Evolutionary conservation across 306 rosid genomes (phyloP).

Genomic region (Vigna trinervia): DNA sequence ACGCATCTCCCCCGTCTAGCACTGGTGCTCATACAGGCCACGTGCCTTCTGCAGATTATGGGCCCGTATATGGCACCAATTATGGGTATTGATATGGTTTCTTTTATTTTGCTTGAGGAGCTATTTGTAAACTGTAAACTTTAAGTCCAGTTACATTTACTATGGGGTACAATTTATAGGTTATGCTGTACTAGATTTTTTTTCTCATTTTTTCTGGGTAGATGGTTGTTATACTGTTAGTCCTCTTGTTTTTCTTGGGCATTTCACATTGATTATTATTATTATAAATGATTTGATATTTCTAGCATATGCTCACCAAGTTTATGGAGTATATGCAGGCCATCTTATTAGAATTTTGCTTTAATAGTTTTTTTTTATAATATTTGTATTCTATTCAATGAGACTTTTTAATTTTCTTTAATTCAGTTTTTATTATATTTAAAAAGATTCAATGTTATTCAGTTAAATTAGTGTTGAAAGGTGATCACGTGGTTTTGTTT

Average conservation of each 20-base stretch:
- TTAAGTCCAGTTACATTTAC: background rate
- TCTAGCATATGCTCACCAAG: background rate
- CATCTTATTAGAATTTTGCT: too few species aligned
- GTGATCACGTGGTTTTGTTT: too few species aligned
- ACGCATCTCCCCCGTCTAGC: conserved; percentile 17
- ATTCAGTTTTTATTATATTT: too few species aligned
- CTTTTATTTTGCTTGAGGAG: background rate
- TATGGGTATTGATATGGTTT: conserved; percentile 7
- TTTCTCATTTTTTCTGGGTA: background rate
- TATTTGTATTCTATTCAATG: too few species aligned
- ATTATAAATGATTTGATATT: background rate
- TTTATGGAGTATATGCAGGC: background rate
- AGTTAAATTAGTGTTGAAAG: too few species aligned
- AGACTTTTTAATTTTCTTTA: too few species aligned
- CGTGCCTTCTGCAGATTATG: conserved; percentile 2
- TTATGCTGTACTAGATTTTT: background rate
- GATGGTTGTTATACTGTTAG: background rate
- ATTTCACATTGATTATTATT: conserved; percentile 6
- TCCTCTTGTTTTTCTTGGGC: background rate
- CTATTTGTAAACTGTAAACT: conserved; percentile 7
- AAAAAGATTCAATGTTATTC: too few species aligned
- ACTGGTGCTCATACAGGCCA: background rate
- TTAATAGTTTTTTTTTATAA: too few species aligned
- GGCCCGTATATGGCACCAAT: conserved; percentile 7
- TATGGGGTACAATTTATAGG: background rate